Evolutionary conservation across 768 basidiomycete genomes (phyloP), one percentile per base, ranked within the genome.

Genomic region (Mycena pura): DNA sequence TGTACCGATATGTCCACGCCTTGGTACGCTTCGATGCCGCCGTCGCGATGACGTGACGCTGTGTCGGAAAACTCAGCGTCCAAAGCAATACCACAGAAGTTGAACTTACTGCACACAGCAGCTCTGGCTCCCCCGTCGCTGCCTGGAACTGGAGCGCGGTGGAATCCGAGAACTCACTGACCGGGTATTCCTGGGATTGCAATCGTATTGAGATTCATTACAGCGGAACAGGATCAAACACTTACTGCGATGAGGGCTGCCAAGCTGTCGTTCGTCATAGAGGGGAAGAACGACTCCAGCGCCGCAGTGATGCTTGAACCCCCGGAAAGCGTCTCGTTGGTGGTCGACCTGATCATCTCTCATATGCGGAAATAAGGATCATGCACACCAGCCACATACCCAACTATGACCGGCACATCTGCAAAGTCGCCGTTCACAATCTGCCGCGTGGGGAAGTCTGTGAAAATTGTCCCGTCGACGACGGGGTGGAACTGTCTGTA

Each of bases 1-100:
- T 87, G 70, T 86, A 87, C 25, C 86, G 78, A 65, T 87, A 87
- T 13, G 82, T 83, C 78, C 79, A 88, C 3, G 82, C 71, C 15
- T 73, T 72, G 15, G 67, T 72, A 36, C 70, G 65, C 41, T 71
- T 55, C 1, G 80, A 73, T 13, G 77, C 81, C 5, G 79, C 74
- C 2, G 66, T 74, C 0, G 78, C 85, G 67, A 86, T 74, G 44
- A 84, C 80, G 19, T 79, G 75, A 13, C 78, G 75, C 82, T 84
- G 31, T 3, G 29, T 43, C 22, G 27, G 41, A 9, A 10, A 27
- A 29, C 17, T 9, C 6, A 11, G 48, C 29, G 5, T 24, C 25
- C 25, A 45, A 17, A 48, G n/a, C 21, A 32, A 24, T 31, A 39
- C 28, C 6, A 32, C 5, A 9, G n/a, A 22, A 49, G 31, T 43